phyloP scores from a whole-genome alignment of 805 yeast genomes.

The Cyberlindnera maritima region DNA sequence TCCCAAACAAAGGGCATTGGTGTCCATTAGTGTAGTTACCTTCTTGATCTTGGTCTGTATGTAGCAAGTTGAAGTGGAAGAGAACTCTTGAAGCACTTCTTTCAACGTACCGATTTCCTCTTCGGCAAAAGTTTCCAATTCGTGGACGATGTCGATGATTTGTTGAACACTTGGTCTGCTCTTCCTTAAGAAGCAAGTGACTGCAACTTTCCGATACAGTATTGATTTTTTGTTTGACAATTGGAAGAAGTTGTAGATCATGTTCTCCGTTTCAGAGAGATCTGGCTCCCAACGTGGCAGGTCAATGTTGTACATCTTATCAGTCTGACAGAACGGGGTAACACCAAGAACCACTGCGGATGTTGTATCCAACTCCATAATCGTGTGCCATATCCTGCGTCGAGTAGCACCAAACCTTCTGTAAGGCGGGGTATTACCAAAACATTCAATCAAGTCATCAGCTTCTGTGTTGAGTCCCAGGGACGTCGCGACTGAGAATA shows the following conservation, averaged over 20 bases:
- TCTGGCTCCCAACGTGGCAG: conserved; percentile 32
- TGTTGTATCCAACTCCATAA: conserved; percentile 22
- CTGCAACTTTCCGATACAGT: conserved; percentile 30
- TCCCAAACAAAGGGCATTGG: conserved; percentile 30
- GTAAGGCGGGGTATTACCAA: too few species aligned
- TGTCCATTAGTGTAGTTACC: conserved; percentile 22
- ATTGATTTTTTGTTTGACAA: conserved; percentile 30
- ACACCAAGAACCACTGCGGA: conserved; percentile 12
- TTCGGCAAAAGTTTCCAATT: conserved; percentile 32
- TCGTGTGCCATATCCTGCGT: conserved; percentile 23
- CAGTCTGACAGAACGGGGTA: conserved; percentile 15
- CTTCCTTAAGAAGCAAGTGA: conserved; percentile 32
- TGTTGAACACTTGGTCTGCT: conserved; percentile 33
- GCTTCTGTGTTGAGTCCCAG: conserved; percentile 60
- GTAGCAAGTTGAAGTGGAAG: conserved; percentile 8
- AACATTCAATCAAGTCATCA: conserved; percentile 3
- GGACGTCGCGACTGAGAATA: conserved; percentile 49
- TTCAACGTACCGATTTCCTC: conserved; percentile 26
- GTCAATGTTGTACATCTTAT: conserved; percentile 14
- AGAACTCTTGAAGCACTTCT: conserved; percentile 1
- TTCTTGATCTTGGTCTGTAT: conserved; percentile 20
- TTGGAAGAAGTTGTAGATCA: conserved; percentile 31
- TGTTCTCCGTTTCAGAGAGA: conserved; percentile 37
- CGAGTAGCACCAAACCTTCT: too few species aligned
- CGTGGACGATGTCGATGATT: conserved; percentile 28